Conservation (phyloP, 495 filamentous ascomycete genomes). For the Amphirosellinia nigrospora region DNA sequence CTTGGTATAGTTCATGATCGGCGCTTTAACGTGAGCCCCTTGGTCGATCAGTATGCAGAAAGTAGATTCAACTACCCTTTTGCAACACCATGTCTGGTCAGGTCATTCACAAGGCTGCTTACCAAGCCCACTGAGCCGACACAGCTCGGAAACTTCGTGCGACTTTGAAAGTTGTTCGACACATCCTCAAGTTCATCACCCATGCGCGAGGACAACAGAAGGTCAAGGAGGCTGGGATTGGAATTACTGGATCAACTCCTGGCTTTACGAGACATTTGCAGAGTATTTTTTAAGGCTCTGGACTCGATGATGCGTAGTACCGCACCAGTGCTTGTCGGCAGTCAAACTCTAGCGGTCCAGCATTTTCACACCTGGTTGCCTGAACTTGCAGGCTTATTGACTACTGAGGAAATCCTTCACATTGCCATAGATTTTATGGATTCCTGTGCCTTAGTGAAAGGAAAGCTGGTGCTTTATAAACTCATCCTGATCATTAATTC, state of each 20-base stretch:
- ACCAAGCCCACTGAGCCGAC: conserved; percentile 78
- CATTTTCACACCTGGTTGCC: conserved; percentile 97
- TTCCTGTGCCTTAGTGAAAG: conserved; percentile 84
- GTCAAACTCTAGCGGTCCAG: conserved; percentile 93
- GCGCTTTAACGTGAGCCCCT: conserved; percentile 85
- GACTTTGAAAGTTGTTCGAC: conserved; percentile 92
- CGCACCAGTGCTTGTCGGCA: conserved; percentile 85
- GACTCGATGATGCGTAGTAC: conserved; percentile 86
- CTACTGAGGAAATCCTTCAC: conserved; percentile 83
- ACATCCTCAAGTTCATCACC: conserved; percentile 94
- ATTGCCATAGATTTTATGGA: conserved; percentile 94
- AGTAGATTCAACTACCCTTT: conserved; percentile 91
- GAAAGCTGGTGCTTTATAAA: conserved; percentile 94
- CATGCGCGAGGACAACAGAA: conserved; percentile 87
- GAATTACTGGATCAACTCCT: conserved; percentile 75
- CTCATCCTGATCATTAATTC: conserved; percentile 90
- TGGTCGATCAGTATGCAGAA: conserved; percentile 92
- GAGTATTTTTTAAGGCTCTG: conserved; percentile 83
- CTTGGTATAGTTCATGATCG: conserved; percentile 94
- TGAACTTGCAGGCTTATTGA: conserved; percentile 77
- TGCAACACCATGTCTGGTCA: conserved; percentile 87
- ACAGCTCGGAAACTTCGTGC: conserved; percentile 84
- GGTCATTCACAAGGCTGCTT: conserved; percentile 83
- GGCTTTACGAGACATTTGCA: conserved; percentile 85
- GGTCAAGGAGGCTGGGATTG: conserved; percentile 85